These are phyloP conservation scores for Phaeosphaeriaceae sp. DNA, from an alignment of 2,329 filamentous ascomycete genomes.

Conservation along the genomic window DNA sequence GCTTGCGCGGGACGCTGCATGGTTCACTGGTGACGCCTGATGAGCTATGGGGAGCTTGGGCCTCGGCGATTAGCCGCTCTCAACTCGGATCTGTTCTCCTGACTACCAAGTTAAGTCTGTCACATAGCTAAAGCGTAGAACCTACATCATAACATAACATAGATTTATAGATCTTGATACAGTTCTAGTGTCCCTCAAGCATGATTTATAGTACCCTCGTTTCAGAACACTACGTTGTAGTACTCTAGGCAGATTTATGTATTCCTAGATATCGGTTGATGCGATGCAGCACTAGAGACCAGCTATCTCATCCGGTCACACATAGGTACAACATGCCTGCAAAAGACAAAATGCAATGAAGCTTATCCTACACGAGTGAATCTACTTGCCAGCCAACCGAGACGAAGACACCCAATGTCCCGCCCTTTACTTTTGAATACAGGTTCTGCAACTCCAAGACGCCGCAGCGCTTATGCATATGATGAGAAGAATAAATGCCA, in stretches of 20 bases:
- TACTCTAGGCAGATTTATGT: too few relatives aligned
- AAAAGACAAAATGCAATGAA: not conserved
- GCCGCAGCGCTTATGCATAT: constrained; percentile 31
- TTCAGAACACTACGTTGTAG: too few relatives aligned
- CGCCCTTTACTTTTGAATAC: constrained; percentile 8
- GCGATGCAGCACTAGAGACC: too few relatives aligned
- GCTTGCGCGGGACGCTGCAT: not conserved
- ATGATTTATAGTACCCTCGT: too few relatives aligned
- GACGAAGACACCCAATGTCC: not conserved
- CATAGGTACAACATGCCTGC: not conserved
- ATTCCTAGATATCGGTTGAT: too few relatives aligned
- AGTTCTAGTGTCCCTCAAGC: too few relatives aligned
- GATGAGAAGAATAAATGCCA: constrained; percentile 8
- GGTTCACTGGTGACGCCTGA: constrained; percentile 21
- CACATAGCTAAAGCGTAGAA: too few relatives aligned
- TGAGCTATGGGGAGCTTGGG: constrained; percentile 15
- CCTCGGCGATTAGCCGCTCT: constrained; percentile 9
- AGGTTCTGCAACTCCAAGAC: constrained; percentile 12
- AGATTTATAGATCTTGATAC: too few relatives aligned
- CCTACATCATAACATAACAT: too few relatives aligned
- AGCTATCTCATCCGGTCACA: too few relatives aligned
- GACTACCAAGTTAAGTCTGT: too few relatives aligned
- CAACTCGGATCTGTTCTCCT: not conserved
- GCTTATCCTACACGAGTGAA: not conserved
- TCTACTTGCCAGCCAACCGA: not conserved